Percentiles rank a stretch among this genome's conserved stretches.
These are phyloP conservation scores for Penicillium silybi DNA, from an alignment of 495 filamentous ascomycete genomes.

Conservation along the genomic window DNA sequence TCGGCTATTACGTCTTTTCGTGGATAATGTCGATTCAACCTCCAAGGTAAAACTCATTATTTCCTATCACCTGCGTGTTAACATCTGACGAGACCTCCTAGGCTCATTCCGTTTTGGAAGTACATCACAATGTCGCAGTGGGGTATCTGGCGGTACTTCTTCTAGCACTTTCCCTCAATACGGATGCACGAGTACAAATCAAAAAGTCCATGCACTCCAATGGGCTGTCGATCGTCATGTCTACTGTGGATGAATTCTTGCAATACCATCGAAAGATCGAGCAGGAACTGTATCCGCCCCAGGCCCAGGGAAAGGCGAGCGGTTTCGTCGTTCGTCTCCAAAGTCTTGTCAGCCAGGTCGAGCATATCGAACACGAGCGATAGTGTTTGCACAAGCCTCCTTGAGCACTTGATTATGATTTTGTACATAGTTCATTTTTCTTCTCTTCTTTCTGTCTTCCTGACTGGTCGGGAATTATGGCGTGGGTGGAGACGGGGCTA, in stretches of 20 bases:
- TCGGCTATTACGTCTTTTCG: slow-evolving; percentile 42
- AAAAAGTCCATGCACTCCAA: slow-evolving; percentile 51
- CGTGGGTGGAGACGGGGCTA: neutral
- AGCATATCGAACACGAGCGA: slow-evolving; percentile 4
- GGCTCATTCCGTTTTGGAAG: slow-evolving; percentile 81
- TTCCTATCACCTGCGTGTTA: neutral
- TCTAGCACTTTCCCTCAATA: slow-evolving; percentile 67
- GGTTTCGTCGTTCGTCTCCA: slow-evolving; percentile 60
- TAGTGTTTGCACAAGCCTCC: neutral
- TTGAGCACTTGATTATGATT: neutral
- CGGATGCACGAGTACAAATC: slow-evolving; percentile 48
- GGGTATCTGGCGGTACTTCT: slow-evolving; percentile 88
- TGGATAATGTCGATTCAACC: slow-evolving; percentile 33
- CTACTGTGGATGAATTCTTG: slow-evolving; percentile 83
- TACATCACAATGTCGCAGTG: slow-evolving; percentile 81
- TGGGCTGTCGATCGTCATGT: slow-evolving; percentile 60
- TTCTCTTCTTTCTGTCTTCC: neutral
- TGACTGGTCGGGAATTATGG: neutral
- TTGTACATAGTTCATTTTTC: neutral
- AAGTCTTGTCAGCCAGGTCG: slow-evolving; percentile 36
- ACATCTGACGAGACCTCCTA: slow-evolving; percentile 28
- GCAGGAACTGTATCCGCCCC: slow-evolving; percentile 22
- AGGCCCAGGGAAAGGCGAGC: slow-evolving; percentile 28
- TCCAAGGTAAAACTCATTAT: slow-evolving; percentile 39
- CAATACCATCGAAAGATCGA: slow-evolving; percentile 74